Base-by-base conservation (phyloP, 768 basidiomycete genomes). In the Macrolepiota fuliginosa region DNA sequence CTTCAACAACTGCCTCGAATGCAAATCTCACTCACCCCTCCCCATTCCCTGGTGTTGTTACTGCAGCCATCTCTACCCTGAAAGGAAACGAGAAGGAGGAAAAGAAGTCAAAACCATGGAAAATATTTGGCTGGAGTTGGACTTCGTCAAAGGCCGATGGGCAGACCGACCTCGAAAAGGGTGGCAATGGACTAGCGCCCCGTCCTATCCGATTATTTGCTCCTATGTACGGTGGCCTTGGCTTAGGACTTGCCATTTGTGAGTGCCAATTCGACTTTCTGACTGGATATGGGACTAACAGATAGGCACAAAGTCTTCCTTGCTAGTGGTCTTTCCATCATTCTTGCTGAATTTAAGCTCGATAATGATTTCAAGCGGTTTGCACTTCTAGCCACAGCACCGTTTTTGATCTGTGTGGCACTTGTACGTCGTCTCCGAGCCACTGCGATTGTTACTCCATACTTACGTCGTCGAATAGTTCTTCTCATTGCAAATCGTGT, bases 331-430 rank as follows among this genome's bases (percentile, higher is more conserved):
- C 54, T 81, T 5, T 78, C 70, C 37, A 79, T 83, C 58, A 73
- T 91, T 24, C 70, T 95, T 17, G 75, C 83, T 55, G 92, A 94
- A 71, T 89, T 79, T 56, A 74, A 84, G 3, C 73, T 92, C 52
- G 94, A 95, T 68, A 79, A 83, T 19, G 69, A 79, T 19, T 87
- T 79, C 69, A 72, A 63, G 1, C 82, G 93, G 10, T 92, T 95
- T 59, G 83, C 79, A 2, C 81, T 96, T 1, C 64, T 92, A 10
- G 79, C 71, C 13, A 85, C 90, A 1, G 72, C 79, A 0, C 93
- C 93, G 0, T 84, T 92, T 70, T 77, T 92, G 5, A 83, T 91
- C 65, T 93, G 91, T 62, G 81, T 95, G 6, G 85, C 89, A 2
- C 70, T 93, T 67, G 90, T 91, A 68, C 71, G 86, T 54, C 19